These are phyloP conservation scores for Trametes polyzona DNA, from an alignment of 1,284 basidiomycete genomes.

Conservation along the genomic window DNA sequence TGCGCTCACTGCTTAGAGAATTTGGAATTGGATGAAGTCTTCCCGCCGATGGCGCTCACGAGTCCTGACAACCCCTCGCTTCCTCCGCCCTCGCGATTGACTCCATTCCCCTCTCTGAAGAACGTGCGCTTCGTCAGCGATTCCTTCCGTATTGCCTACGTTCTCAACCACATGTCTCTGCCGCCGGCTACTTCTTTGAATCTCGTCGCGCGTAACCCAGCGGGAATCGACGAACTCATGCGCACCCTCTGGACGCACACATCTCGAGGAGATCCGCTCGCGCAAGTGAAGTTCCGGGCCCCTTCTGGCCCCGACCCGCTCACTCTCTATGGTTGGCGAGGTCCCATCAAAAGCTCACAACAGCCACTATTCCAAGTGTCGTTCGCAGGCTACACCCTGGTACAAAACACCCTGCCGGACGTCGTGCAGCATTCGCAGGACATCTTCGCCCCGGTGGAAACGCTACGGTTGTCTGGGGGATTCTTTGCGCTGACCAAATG, in stretches of 20 bases:
- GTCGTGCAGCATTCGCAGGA: not conserved
- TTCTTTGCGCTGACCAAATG: not conserved
- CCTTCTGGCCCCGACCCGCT: too few relatives aligned
- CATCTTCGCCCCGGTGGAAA: not conserved
- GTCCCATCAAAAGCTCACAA: too few relatives aligned
- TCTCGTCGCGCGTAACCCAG: not conserved
- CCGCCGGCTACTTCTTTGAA: not conserved
- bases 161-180: not conserved
- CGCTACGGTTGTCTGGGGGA: not conserved
- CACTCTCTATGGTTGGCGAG: too few relatives aligned
- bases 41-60: too few relatives aligned
- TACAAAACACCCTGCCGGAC: not conserved
- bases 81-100: not conserved
- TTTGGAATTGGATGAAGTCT: too few relatives aligned
- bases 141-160: not conserved
- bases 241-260: not conserved
- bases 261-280: not conserved
- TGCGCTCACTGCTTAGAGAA: too few relatives aligned
- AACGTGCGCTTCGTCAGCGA: not conserved
- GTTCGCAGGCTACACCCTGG: not conserved
- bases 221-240: not conserved
- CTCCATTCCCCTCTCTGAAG: not conserved
- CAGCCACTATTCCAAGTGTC: not conserved
- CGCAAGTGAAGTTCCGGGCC: too few relatives aligned
- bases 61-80: too few relatives aligned